A percentile compares a stretch with the other conserved stretches of the same genome.
phyloP scores from a whole-genome alignment of 495 filamentous ascomycete species.

The Aspergillus asperescens region DNA sequence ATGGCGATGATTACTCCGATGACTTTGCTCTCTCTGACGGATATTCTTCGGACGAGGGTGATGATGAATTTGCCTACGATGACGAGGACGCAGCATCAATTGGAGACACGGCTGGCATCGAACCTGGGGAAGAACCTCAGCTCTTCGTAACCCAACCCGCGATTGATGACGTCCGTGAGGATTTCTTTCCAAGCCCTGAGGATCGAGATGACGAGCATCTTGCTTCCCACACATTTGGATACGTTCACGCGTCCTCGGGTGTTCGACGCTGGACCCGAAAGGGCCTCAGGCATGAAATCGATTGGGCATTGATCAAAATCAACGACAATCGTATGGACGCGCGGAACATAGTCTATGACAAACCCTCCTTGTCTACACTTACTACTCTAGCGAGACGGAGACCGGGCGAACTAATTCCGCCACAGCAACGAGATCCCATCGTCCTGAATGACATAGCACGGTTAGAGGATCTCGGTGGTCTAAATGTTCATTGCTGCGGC shows the following conservation, averaged over 20 bases:
- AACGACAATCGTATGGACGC: conserved; percentile 62
- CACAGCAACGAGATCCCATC: conserved; percentile 29
- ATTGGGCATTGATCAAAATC: conserved; percentile 91
- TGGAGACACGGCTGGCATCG: conserved; percentile 80
- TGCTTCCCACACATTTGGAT: conserved; percentile 68
- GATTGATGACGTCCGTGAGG: conserved; percentile 75
- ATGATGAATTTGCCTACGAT: conserved; percentile 42
- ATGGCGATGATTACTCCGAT: conserved; percentile 37
- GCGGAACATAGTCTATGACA: conserved; percentile 58
- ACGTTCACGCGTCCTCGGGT: conserved; percentile 83
- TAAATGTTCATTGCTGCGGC: conserved; percentile 84
- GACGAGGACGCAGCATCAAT: conserved; percentile 60
- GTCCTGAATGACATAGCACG: conserved; percentile 39
- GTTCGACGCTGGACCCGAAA: conserved; percentile 63
- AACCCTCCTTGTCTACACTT: conserved; percentile 28
- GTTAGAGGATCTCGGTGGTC: conserved; percentile 57
- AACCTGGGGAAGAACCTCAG: conserved; percentile 64
- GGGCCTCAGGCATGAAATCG: conserved; percentile 79
- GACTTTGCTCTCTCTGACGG: conserved; percentile 42
- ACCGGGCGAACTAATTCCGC: conserved; percentile 8
- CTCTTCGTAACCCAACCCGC: conserved; percentile 80
- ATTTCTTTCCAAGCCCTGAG: conserved; percentile 62
- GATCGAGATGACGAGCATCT: conserved; percentile 70
- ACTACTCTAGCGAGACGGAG: conserved; percentile 11
- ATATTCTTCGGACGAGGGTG: conserved; percentile 46